Conservation (phyloP, 345 rosid genomes). For the Kandelia obovata region DNA sequence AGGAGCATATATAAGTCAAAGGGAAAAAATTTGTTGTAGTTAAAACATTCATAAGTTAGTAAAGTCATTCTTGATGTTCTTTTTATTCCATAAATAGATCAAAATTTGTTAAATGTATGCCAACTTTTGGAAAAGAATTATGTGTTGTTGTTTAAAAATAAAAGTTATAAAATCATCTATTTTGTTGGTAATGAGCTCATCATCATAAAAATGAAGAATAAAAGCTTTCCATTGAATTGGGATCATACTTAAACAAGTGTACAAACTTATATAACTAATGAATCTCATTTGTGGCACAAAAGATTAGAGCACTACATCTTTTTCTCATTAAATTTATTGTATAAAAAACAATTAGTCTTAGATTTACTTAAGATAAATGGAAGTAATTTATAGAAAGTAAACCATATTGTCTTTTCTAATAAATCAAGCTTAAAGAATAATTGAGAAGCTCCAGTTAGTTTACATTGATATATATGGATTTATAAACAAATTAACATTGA, state of each 20-base stretch:
- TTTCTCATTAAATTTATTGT: background rate
- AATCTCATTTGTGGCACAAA: background rate
- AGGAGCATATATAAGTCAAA: background rate
- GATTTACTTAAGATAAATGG: background rate
- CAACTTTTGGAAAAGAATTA: background rate
- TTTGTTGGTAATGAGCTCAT: background rate
- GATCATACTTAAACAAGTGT: background rate
- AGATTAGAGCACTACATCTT: background rate
- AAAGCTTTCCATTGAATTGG: background rate
- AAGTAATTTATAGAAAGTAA: background rate
- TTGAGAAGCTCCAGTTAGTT: background rate
- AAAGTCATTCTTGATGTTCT: background rate
- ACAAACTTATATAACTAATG: background rate
- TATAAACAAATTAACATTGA: background rate
- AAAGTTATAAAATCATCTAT: background rate
- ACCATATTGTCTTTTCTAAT: background rate
- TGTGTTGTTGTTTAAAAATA: background rate
- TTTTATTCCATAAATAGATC: background rate
- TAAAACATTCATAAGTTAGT: background rate
- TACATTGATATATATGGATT: conserved; percentile 4
- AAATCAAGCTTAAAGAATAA: background rate
- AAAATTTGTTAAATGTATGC: background rate
- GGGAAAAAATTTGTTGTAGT: background rate
- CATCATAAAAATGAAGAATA: background rate
- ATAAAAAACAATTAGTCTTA: background rate